Base-by-base conservation (phyloP, 2,329 filamentous ascomycete species). In the Xylaria sp. region DNA sequence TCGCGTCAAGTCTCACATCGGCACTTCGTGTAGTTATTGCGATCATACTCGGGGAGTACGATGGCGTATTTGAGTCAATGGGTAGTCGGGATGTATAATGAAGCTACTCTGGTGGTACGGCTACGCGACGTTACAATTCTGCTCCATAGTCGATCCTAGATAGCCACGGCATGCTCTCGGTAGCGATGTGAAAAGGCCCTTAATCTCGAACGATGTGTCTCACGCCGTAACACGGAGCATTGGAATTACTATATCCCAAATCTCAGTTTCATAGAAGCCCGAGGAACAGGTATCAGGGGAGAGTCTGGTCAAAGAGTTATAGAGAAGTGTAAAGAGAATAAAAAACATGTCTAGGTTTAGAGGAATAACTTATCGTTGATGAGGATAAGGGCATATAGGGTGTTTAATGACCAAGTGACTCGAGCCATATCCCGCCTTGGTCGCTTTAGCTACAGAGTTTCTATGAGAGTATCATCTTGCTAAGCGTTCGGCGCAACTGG, bases 41-140 rank as follows among this genome's bases (percentile, higher is more conserved):
- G 17, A 52, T 47, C 12, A 4, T 19, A 33, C 21, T 60, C 63
- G 63, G 60, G 25, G 63, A 43, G 37, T 57, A 65, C 63, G 7
- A 14, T 42, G 4, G 23, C 11, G 9, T 12, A 37, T 25, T 38
- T 52, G 14, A 17, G 28, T 37, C 25, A 23, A 62, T 23, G 1
- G 12, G n/a, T 12, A 17, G 12, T 8, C 35, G n/a, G 28, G 43
- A 37, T 28, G 35, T 25, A 38, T 25, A 14, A 19, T 9, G 14
- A 51, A 15, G 9, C 23, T 4, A 14, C 17, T 31, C 14, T 35
- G 14, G 19, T 15, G 19, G 33, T 33, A 9, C 15, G 17, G 52
- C 40, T 7, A 12, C 9, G 9, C 11, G 37, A 28, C 25, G 49
- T 4, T 2, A 14, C 7, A 31, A 35, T 4, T 40, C 11, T 4